These are phyloP conservation scores for Ophiostoma quercus DNA, from an alignment of 2,329 filamentous ascomycete species.

Conservation along the genomic window DNA sequence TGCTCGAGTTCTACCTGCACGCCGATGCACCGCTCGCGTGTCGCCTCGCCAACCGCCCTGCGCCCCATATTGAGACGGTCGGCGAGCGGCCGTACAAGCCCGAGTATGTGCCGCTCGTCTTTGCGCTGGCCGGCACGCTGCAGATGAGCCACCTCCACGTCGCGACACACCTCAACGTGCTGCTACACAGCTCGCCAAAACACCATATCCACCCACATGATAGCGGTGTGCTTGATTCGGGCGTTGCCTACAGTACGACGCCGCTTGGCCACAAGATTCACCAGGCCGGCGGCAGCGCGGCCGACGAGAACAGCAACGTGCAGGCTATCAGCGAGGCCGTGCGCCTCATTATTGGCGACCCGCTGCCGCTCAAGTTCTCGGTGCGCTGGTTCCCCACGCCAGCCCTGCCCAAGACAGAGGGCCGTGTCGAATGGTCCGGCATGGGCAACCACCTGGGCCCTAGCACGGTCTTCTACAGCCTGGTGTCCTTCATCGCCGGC, in stretches of 20 bases:
- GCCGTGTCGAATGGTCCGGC: constrained; percentile 59
- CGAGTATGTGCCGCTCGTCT: constrained; percentile 76
- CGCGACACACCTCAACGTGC: constrained; percentile 80
- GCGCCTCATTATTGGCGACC: constrained; percentile 82
- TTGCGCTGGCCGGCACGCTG: constrained; percentile 82
- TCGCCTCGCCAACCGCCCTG: constrained; percentile 75
- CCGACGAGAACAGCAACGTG: constrained; percentile 14
- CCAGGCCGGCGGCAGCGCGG: constrained; percentile 13
- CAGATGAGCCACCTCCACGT: constrained; percentile 88
- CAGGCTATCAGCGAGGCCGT: constrained; percentile 34
- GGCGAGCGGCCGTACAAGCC: constrained; percentile 47
- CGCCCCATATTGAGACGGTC: constrained; percentile 49
- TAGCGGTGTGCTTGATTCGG: constrained; percentile 79
- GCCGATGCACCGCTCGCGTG: constrained; percentile 90
- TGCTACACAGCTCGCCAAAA: constrained; percentile 66
- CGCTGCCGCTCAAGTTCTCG: constrained; percentile 69
- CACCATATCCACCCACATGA: constrained; percentile 58
- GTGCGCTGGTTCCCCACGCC: constrained; percentile 83
- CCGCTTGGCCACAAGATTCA: constrained; percentile 54
- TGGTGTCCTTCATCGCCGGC: constrained; percentile 56
- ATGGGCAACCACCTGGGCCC: constrained; percentile 60
- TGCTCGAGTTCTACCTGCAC: constrained; percentile 96
- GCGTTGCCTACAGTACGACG: constrained; percentile 78
- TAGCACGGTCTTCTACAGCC: constrained; percentile 57
- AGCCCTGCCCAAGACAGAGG: constrained; percentile 61